Percentiles rank a stretch among this genome's conserved stretches.
These are phyloP conservation scores for Sporisorium sorghi DNA, from an alignment of 1,284 basidiomycete species.

Conservation along the genomic window DNA sequence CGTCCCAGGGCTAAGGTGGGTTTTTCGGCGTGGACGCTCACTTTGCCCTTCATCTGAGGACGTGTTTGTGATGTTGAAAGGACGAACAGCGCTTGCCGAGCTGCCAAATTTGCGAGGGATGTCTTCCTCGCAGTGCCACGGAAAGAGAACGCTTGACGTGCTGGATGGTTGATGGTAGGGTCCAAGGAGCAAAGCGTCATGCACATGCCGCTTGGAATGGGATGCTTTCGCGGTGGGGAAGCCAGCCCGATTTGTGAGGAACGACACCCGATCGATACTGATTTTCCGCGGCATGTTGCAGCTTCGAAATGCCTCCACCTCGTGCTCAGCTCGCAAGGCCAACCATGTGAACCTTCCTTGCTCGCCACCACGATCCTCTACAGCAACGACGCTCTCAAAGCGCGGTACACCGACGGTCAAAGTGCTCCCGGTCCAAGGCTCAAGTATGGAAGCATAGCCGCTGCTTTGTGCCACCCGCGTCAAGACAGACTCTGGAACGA, in stretches of 20 bases:
- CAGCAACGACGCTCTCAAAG: not conserved
- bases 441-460: not conserved
- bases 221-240: slow-evolving; percentile 3
- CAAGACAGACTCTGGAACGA: not conserved
- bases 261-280: slow-evolving; percentile 9
- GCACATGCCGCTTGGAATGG: not conserved
- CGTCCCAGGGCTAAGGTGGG: not conserved
- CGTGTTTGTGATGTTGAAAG: not conserved
- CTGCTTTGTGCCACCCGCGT: not conserved
- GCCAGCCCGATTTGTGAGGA: not conserved
- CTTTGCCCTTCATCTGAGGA: slow-evolving; percentile 7
- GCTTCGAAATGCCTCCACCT: slow-evolving; percentile 14
- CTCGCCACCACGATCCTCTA: slow-evolving; percentile 1
- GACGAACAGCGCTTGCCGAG: not conserved
- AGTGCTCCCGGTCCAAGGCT: no score
- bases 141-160: not conserved
- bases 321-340: slow-evolving; percentile 12
- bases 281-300: not conserved
- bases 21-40: slow-evolving; percentile 1
- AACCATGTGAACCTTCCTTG: not conserved
- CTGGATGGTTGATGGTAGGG: not conserved
- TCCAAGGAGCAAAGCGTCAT: not conserved
- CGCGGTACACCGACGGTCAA: not conserved
- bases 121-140: not conserved
- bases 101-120: not conserved